Conservation (phyloP, 2,329 filamentous ascomycete genomes). For the Blastomyces silverae region DNA sequence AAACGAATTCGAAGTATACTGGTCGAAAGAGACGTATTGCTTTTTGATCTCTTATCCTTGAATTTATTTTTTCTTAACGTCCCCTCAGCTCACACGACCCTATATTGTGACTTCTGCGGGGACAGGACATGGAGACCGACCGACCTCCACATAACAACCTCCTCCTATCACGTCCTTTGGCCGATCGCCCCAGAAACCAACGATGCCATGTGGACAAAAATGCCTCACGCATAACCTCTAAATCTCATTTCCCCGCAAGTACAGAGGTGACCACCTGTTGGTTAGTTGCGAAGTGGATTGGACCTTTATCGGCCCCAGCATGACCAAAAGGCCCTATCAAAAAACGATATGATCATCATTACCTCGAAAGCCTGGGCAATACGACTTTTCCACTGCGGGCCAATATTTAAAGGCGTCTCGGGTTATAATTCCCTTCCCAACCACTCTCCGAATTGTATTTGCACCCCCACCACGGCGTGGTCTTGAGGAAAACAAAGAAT, state of each 20-base stretch:
- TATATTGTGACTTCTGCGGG: background rate
- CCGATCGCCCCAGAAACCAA: background rate
- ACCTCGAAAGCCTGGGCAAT: background rate
- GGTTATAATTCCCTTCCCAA: background rate
- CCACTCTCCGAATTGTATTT: background rate
- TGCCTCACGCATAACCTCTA: background rate
- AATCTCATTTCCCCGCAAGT: background rate
- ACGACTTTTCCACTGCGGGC: background rate
- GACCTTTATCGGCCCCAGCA: background rate
- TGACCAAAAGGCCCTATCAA: background rate
- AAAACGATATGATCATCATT: background rate
- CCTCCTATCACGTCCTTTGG: background rate
- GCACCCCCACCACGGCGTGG: background rate
- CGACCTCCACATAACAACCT: background rate
- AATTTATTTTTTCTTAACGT: too few species aligned
- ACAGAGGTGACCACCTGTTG: background rate
- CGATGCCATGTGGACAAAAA: background rate
- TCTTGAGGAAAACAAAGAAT: conserved; percentile 1
- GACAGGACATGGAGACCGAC: background rate
- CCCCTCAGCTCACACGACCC: background rate
- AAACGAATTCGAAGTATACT: conserved; percentile 86
- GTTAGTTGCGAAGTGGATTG: background rate
- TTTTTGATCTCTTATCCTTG: conserved; percentile 50
- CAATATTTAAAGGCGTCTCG: background rate
- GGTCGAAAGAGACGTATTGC: conserved; percentile 74